phyloP scores from a whole-genome alignment of 805 yeast genomes.

The Candida xyloterini region DNA sequence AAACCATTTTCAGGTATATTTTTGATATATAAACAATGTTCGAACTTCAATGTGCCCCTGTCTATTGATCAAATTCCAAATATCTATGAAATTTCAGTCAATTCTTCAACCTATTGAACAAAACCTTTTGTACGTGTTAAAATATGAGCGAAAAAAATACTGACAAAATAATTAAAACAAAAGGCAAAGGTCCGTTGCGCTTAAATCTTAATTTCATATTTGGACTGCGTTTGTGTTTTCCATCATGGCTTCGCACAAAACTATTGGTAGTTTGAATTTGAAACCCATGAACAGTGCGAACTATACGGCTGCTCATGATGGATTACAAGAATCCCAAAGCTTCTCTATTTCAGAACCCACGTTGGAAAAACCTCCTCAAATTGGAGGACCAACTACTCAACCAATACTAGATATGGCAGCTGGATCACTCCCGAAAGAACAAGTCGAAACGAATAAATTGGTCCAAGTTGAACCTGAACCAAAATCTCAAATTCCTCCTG shows the following conservation, averaged over 20 bases:
- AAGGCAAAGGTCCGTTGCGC: slow-evolving; percentile 2
- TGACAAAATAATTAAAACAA: slow-evolving; percentile 1
- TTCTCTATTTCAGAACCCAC: slow-evolving; percentile 2
- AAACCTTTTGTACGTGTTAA: slow-evolving; percentile 10
- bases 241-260: slow-evolving; percentile 24
- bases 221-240: background rate
- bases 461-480: background rate
- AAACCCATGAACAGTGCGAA: slow-evolving; percentile 34
- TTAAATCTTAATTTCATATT: background rate
- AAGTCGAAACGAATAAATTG: background rate
- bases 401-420: slow-evolving; percentile 18
- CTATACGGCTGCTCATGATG: slow-evolving; percentile 32
- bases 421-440: slow-evolving; percentile 10
- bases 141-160: slow-evolving; percentile 1
- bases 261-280: slow-evolving; percentile 26
- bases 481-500: background rate
- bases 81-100: slow-evolving; percentile 1
- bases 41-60: background rate
- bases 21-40: background rate
- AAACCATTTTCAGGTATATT: slow-evolving; percentile 9
- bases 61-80: background rate
- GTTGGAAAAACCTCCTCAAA: background rate
- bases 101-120: slow-evolving; percentile 4
- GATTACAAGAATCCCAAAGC: slow-evolving; percentile 17
- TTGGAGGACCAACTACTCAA: slow-evolving; percentile 8